phyloP scores from a whole-genome alignment of 2,329 filamentous ascomycete species.

The Phaeosphaeria sp. region DNA sequence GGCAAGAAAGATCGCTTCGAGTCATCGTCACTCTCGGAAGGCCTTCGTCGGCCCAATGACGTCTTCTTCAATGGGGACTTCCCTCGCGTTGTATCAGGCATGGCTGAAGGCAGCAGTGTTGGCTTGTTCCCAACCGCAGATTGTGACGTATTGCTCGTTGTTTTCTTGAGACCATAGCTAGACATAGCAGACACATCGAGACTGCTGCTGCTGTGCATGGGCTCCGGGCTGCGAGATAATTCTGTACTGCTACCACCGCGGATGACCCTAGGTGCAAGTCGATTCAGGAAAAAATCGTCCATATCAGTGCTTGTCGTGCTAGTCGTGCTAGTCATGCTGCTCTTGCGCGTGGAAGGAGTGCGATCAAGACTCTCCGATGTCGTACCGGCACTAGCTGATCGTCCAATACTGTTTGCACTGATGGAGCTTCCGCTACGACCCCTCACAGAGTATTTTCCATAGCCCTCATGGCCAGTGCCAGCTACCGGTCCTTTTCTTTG shows the following conservation, averaged over 20 bases:
- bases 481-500: conserved; percentile 78
- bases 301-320: conserved; percentile 52
- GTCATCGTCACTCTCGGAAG: conserved; percentile 48
- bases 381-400: conserved; percentile 54
- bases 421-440: conserved; percentile 69
- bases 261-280: conserved; percentile 53
- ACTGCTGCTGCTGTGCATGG: conserved; percentile 45
- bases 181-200: conserved; percentile 32
- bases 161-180: conserved; percentile 25
- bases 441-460: conserved; percentile 70
- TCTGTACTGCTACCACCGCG: conserved; percentile 52
- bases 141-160: conserved; percentile 23
- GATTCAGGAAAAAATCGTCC: conserved; percentile 55
- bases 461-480: conserved; percentile 93
- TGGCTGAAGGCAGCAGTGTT: conserved; percentile 45
- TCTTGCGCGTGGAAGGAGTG: conserved; percentile 49
- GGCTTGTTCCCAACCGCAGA: conserved; percentile 29
- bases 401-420: conserved; percentile 56
- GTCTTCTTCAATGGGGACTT: conserved; percentile 41
- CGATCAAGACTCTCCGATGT: conserved; percentile 43
- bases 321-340: conserved; percentile 51
- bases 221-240: conserved; percentile 43
- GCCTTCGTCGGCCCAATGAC: conserved; percentile 31
- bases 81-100: conserved; percentile 43
- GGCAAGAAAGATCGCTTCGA: conserved; percentile 42